Evolutionary conservation across 2,329 filamentous ascomycete genomes (phyloP).

Genomic region (Clarireedia homoeocarpa): DNA sequence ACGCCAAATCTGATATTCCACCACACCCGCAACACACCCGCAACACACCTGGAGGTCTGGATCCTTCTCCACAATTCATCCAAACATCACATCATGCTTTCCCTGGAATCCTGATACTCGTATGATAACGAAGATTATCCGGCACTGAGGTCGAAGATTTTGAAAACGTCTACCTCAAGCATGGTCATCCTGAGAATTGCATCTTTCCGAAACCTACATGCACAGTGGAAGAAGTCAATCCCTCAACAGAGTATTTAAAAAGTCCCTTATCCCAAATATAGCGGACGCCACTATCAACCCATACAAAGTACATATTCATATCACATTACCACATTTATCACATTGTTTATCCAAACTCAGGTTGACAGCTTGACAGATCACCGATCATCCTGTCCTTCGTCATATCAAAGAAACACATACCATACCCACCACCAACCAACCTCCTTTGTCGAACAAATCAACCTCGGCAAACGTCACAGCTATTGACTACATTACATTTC

Average conservation of each 20-base stretch:
- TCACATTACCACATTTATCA: neutral
- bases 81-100: constrained; percentile 9
- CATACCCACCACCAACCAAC: neutral
- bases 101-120: constrained; percentile 7
- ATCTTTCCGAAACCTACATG: neutral
- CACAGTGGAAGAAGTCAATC: neutral
- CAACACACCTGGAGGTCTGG: constrained; percentile 1
- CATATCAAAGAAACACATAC: neutral
- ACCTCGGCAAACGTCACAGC: constrained; percentile 2
- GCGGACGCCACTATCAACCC: constrained; percentile 4
- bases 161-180: neutral
- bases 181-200: neutral
- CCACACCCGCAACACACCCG: neutral
- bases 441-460: constrained; percentile 5
- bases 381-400: neutral
- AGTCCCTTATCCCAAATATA: neutral
- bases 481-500: neutral
- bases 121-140: constrained; percentile 11
- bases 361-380: neutral
- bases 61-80: constrained; percentile 7
- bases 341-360: neutral
- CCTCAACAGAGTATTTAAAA: constrained; percentile 5
- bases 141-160: constrained; percentile 7
- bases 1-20: neutral
- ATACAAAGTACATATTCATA: neutral